phyloP scores from a whole-genome alignment of 2,329 filamentous ascomycete genomes.

The Sarocladium brachiariae region DNA sequence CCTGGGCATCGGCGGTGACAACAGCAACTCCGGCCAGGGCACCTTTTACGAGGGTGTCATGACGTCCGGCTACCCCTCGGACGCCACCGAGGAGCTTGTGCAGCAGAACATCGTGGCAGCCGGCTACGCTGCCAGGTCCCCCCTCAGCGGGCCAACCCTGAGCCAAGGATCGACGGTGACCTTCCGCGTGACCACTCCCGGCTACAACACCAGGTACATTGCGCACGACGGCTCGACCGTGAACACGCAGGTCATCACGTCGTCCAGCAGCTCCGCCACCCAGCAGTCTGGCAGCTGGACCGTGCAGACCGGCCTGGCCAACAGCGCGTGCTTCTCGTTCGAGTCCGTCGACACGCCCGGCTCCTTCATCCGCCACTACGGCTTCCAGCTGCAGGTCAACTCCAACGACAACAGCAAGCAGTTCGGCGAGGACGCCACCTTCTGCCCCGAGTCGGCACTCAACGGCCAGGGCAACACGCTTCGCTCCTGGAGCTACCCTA shows the following conservation, averaged over 20 bases:
- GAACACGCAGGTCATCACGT: slow-evolving; percentile 48
- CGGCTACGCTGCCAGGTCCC: slow-evolving; percentile 33
- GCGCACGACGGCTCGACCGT: slow-evolving; percentile 43
- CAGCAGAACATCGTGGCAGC: slow-evolving; percentile 56
- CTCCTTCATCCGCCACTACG: slow-evolving; percentile 49
- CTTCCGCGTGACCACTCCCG: slow-evolving; percentile 46
- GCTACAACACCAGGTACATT: slow-evolving; percentile 48
- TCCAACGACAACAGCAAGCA: slow-evolving; percentile 47
- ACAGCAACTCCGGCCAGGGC: slow-evolving; percentile 51
- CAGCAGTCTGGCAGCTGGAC: slow-evolving; percentile 47
- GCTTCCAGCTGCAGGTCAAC: slow-evolving; percentile 43
- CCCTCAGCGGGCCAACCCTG: too few species aligned
- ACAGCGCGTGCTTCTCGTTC: slow-evolving; percentile 52
- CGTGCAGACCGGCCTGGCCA: slow-evolving; percentile 47
- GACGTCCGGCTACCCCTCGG: slow-evolving; percentile 54
- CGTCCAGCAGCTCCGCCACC: slow-evolving; percentile 40
- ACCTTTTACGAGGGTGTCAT: slow-evolving; percentile 62
- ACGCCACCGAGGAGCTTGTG: slow-evolving; percentile 49
- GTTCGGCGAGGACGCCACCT: slow-evolving; percentile 56
- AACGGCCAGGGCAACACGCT: slow-evolving; percentile 42
- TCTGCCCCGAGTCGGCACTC: slow-evolving; percentile 48
- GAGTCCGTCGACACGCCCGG: slow-evolving; percentile 52
- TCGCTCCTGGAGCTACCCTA: slow-evolving; percentile 52
- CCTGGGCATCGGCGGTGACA: slow-evolving; percentile 64
- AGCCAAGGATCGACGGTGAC: slow-evolving; percentile 23